Evolutionary conservation across 83 land plant genomes (phyloP).

Genomic region (Diphasiastrum complanatum): DNA sequence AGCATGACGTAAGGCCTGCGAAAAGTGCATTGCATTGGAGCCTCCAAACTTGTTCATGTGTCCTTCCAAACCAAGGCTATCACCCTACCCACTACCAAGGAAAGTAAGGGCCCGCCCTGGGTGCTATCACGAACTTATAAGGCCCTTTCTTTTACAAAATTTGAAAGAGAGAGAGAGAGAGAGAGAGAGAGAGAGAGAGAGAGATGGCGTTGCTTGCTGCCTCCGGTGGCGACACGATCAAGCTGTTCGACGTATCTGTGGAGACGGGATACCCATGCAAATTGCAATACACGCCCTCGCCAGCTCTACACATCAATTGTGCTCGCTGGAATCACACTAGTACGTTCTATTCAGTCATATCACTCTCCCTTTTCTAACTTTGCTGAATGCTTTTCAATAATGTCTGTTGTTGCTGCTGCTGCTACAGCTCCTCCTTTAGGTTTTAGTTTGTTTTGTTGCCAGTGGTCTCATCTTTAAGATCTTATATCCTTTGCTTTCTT

Average conservation of each 20-base stretch:
- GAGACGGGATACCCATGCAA: conserved; percentile 69
- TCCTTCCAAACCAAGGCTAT: no score
- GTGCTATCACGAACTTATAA: no score
- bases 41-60: no score
- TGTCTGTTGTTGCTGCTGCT: no score
- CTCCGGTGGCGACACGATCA: conserved; percentile 86
- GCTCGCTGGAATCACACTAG: conserved; percentile 98
- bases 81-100: no score
- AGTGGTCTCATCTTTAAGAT: background rate
- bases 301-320: conserved; percentile 58
- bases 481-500: background rate
- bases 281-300: conserved; percentile 68
- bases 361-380: background rate
- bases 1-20: no score
- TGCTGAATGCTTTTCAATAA: no score
- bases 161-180: no score
- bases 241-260: conserved; percentile 64
- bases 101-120: no score
- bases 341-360: conserved; percentile 26
- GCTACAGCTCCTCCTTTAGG: background rate
- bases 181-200: conserved; percentile 25
- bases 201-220: conserved; percentile 59
- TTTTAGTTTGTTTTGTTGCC: conserved; percentile 6
- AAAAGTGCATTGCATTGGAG: no score
- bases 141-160: no score